phyloP scores from a whole-genome alignment of 495 filamentous ascomycete genomes.

The Penicillium desertorum region DNA sequence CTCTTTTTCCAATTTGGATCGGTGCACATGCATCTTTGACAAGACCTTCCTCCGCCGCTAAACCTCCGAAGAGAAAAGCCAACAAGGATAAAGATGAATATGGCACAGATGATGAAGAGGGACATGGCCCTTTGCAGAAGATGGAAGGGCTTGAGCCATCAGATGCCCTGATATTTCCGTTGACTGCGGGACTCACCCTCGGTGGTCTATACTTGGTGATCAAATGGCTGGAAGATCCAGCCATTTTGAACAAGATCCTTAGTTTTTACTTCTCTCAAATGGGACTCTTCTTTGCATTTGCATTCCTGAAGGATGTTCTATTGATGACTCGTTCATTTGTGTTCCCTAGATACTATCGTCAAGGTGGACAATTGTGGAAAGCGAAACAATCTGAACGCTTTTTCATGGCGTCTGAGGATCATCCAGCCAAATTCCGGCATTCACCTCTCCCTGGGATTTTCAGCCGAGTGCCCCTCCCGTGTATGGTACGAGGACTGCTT shows the following conservation, averaged over 20 bases:
- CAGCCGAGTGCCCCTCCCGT: conserved; percentile 43
- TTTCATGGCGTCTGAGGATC: conserved; percentile 21
- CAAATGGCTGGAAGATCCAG: conserved; percentile 81
- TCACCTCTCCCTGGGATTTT: conserved; percentile 58
- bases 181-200: conserved; percentile 73
- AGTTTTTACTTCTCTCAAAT: conserved; percentile 81
- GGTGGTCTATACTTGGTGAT: conserved; percentile 83
- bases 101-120: conserved; percentile 55
- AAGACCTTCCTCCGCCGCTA: conserved; percentile 76
- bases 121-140: conserved; percentile 44
- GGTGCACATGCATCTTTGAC: conserved; percentile 69
- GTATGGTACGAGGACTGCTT: conserved; percentile 28
- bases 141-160: conserved; percentile 76
- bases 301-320: conserved; percentile 66
- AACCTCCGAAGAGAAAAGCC: conserved; percentile 49
- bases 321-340: conserved; percentile 63
- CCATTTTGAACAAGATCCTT: conserved; percentile 78
- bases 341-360: conserved; percentile 62
- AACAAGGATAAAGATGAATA: conserved; percentile 38
- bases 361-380: conserved; percentile 38
- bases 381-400: conserved; percentile 34
- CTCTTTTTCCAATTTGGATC: conserved; percentile 71
- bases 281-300: conserved; percentile 70
- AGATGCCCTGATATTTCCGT: conserved; percentile 83
- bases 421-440: conserved; percentile 20